These are phyloP conservation scores for Aspergillus cavernicola DNA, from an alignment of 495 filamentous ascomycete species.

Conservation along the genomic window DNA sequence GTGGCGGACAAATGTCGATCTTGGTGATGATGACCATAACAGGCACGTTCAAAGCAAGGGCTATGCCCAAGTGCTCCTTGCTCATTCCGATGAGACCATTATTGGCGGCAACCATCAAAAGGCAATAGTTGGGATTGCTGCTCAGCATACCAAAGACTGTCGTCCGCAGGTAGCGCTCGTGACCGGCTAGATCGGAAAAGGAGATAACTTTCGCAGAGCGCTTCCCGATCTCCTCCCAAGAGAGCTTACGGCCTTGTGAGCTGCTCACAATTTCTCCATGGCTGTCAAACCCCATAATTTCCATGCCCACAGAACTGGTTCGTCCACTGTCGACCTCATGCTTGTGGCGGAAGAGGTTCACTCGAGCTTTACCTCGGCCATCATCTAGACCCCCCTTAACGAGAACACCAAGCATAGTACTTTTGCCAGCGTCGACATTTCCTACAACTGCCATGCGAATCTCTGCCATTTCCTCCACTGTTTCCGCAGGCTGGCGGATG, in stretches of 20 bases:
- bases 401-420: constrained; percentile 92
- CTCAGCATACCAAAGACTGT: constrained; percentile 94
- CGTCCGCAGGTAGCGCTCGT: constrained; percentile 92
- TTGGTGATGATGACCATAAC: constrained; percentile 99
- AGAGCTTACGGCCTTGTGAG: constrained; percentile 79
- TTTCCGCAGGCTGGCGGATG: constrained; percentile 68
- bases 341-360: constrained; percentile 97
- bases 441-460: constrained; percentile 96
- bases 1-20: constrained; percentile 96
- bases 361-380: constrained; percentile 86
- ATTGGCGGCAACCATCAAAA: constrained; percentile 98
- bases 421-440: constrained; percentile 97
- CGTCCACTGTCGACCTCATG: constrained; percentile 94
- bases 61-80: constrained; percentile 95
- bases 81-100: constrained; percentile 98
- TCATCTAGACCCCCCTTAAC: constrained; percentile 96
- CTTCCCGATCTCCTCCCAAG: constrained; percentile 97
- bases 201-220: constrained; percentile 93
- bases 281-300: constrained; percentile 97
- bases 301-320: constrained; percentile 95
- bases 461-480: constrained; percentile 85
- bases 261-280: constrained; percentile 79
- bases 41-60: constrained; percentile 89
- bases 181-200: constrained; percentile 93
- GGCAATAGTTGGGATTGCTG: constrained; percentile 94